Evolutionary conservation across 345 rosid genomes (phyloP), one percentile per base, ranked within the genome.

Genomic region (Cardamine occulta): DNA sequence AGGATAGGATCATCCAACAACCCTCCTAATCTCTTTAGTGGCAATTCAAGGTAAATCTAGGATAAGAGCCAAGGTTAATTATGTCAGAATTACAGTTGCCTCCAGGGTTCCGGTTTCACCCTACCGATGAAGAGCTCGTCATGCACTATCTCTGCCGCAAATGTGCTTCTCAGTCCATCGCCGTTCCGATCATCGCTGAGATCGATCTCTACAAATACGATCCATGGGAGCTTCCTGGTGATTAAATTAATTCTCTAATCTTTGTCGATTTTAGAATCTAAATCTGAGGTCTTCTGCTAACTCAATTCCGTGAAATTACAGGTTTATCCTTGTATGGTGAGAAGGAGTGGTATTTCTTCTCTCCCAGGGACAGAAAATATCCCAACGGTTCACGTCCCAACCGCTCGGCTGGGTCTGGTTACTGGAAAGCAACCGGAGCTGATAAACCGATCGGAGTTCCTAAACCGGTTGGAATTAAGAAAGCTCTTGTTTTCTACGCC

Each of bases 371-470:
- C 55, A 63, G 97, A 80, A 94, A 94, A 75, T 94, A 94, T 42
- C 98, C 98, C 2, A 94, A 94, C 80, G 97, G 98, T 24, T 88
- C 98, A 11, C 81, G 97, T 68, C 97, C 97, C 5, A 94, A 94
- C 81, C 85, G 98, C 9, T 91, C 98, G 0, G 98, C 98, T 1
- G 97, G 97, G 1, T 75, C 80, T 18, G 98, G 98, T 6, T 93
- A 93, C 62, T 93, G 98, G 98, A 93, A 93, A 88, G 98, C 98
- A 0, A 94, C 98, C 6, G 98, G 98, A 57, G 98, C 98, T 13
- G 98, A 94, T 80, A 94, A 94, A 82, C 95, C 98, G 29, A 94
- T 94, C 23, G 97, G 96, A 8, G 55, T 80, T 6, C 98, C 96
- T 23, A 94, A 86, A 69, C 75, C 98, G 1, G 75, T 86, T 0